phyloP scores from a whole-genome alignment of 352 stramenopile species.

The Globisporangium abappressorium region DNA sequence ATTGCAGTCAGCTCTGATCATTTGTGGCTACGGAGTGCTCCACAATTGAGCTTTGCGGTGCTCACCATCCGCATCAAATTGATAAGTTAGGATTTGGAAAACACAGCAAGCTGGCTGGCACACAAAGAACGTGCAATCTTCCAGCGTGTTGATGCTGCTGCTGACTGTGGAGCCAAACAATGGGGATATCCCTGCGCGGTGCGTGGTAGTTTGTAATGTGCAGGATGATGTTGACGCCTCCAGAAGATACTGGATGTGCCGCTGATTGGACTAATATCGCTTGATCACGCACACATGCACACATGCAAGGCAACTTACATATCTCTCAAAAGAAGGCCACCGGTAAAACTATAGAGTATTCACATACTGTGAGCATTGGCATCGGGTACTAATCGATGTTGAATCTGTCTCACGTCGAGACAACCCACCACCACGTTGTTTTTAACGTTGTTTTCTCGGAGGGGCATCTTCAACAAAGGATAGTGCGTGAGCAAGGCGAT shows the following conservation, averaged over 20 bases:
- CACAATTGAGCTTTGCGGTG: not conserved
- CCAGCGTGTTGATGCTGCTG: too few species aligned
- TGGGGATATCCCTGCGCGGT: not conserved
- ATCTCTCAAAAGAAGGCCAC: not conserved
- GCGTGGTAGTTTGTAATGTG: not conserved
- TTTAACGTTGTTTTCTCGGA: too few species aligned
- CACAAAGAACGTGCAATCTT: too few species aligned
- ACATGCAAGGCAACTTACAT: not conserved
- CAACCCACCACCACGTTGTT: too few species aligned
- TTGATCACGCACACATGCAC: not conserved
- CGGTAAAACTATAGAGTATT: too few species aligned
- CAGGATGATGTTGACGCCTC: not conserved
- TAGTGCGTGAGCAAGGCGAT: conserved; percentile 11
- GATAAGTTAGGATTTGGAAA: too few species aligned
- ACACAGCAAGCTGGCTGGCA: too few species aligned
- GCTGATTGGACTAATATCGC: not conserved
- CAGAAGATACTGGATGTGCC: not conserved
- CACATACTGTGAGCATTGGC: too few species aligned
- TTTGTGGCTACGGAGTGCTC: not conserved
- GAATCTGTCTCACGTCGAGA: too few species aligned
- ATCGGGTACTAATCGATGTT: too few species aligned
- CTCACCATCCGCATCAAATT: not conserved
- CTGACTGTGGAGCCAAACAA: too few species aligned
- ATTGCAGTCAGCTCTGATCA: not conserved
- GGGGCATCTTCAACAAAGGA: too few species aligned